Base-by-base conservation (phyloP, 768 basidiomycete species). In the Pisolithus microcarpus region DNA sequence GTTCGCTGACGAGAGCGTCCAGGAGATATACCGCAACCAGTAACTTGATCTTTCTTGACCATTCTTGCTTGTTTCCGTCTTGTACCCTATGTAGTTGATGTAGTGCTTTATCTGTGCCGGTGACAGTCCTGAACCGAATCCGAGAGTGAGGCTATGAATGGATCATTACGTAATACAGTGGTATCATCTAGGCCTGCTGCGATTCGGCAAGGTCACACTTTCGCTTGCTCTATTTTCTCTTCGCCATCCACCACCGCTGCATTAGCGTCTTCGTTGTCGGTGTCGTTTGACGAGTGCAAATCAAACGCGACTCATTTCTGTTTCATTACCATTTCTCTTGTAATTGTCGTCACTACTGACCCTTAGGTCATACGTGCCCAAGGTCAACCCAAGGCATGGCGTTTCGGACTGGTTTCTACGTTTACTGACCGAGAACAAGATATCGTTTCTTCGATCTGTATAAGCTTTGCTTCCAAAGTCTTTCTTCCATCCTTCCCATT, bases 21-120 rank as follows among this genome's bases (percentile, higher is more conserved):
- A 71, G 70, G 57, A 60, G 54, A 63, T 66, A 34, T 72, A 65
- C 55, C 61, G 64, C 63, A 64, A 58, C 34, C 65, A 70, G 54
- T 65, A 52, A 55, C 26, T 46, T n/a, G 26, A 15, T 31, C 18
- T 24, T 15, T 37, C n/a, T 48, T 26, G 28, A 48, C 38, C 43
- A 15, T 36, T 24, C 42, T 39, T 31, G 13, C 16, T 55, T 15
- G 18, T 10, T 43, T 24, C 23, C 15, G 34, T 38, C 24, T 21
- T 49, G 48, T 28, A 47, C 19, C 15, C 30, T 37, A 47, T 39
- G 39, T 49, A 24, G 48, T 49, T 26, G 24, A 28, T 44, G 5
- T 30, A 44, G 26, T 44, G 24, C 24, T 16, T 18, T 28, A 28
- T 44, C 10, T 28, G 15, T 40, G 39, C 21, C 39, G n/a, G 21